phyloP scores from a whole-genome alignment of 345 rosid genomes.

The Melaleuca alternifolia region DNA sequence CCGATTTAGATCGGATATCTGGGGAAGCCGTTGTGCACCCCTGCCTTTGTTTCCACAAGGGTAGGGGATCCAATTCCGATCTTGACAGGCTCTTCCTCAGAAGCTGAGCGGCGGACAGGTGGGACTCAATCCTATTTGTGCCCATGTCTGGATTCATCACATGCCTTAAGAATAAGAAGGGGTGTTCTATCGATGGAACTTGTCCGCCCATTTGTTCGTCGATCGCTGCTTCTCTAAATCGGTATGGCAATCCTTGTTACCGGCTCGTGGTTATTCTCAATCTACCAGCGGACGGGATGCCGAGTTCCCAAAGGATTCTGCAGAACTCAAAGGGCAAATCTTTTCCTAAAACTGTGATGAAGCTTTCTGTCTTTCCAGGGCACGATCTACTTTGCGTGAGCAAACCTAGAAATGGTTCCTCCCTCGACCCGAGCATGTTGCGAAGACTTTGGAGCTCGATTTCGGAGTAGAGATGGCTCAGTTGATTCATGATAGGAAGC shows the following conservation, averaged over 20 bases:
- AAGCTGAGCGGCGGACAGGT: not conserved
- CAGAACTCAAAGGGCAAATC: not conserved
- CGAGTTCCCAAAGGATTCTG: not conserved
- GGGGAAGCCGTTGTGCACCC: too few species aligned
- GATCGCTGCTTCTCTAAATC: not conserved
- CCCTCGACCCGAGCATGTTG: not conserved
- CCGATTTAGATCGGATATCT: too few species aligned
- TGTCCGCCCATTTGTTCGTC: rapidly evolving
- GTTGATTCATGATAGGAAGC: not conserved
- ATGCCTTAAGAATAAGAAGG: not conserved
- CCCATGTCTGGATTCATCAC: too few species aligned
- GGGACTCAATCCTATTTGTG: too few species aligned
- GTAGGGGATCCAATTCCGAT: too few species aligned
- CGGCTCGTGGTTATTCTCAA: not conserved
- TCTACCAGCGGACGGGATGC: not conserved
- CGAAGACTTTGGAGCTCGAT: not conserved
- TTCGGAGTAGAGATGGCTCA: not conserved
- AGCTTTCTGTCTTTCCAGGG: not conserved
- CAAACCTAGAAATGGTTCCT: not conserved
- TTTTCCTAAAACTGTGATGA: not conserved
- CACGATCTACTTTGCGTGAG: not conserved
- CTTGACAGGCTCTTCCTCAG: too few species aligned
- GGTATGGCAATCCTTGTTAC: not conserved
- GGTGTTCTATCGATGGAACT: not conserved
- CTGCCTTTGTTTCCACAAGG: too few species aligned